Evolutionary conservation across 2,329 filamentous ascomycete species (phyloP).

Genomic region (Fusarium guadeloupense): DNA sequence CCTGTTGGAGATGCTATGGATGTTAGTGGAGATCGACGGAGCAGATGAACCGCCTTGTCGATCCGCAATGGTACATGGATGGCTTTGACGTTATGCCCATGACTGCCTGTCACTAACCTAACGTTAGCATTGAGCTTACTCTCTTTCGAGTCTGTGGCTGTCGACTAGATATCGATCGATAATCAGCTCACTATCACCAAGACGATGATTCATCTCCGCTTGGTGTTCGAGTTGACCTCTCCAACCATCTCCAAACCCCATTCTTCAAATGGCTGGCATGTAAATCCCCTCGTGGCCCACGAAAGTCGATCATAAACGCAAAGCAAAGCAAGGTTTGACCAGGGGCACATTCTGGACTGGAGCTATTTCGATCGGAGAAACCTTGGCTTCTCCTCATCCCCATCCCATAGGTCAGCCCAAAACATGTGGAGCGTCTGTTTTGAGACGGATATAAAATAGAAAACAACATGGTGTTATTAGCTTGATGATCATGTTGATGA

Average conservation of each 20-base stretch:
- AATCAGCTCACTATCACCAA: neutral
- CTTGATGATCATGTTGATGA: neutral
- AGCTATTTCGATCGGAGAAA: constrained; percentile 18
- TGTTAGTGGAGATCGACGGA: constrained; percentile 15
- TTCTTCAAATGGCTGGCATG: constrained; percentile 10
- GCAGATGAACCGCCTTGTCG: constrained; percentile 12
- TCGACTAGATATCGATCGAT: neutral
- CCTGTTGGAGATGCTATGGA: constrained; percentile 9
- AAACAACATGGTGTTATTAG: neutral
- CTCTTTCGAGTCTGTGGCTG: neutral
- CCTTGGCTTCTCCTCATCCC: constrained; percentile 18
- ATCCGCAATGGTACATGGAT: neutral
- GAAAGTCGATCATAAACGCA: neutral
- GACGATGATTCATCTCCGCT: neutral
- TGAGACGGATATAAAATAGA: neutral
- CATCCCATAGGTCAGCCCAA: neutral
- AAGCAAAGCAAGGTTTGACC: neutral
- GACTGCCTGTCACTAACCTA: neutral
- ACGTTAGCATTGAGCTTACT: neutral
- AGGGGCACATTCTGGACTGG: neutral
- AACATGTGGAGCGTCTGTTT: neutral
- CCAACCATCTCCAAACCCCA: constrained; percentile 9
- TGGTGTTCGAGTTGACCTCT: neutral
- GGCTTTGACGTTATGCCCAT: neutral
- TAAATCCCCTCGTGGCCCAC: neutral